These are phyloP conservation scores for Simplicillium sp. DNA, from an alignment of 2,329 filamentous ascomycete species.

Conservation along the genomic window DNA sequence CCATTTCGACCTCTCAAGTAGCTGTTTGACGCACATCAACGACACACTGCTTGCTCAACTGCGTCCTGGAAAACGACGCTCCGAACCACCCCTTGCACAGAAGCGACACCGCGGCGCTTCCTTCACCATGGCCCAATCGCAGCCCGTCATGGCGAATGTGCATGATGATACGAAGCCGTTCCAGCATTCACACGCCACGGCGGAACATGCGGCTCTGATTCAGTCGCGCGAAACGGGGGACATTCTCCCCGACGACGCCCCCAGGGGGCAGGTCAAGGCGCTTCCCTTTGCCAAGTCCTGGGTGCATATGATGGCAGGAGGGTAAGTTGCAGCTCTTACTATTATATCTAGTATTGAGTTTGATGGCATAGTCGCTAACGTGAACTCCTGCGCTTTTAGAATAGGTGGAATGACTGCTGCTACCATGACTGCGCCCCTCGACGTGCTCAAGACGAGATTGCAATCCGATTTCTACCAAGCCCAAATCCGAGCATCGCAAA, in stretches of 20 bases:
- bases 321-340: conserved; percentile 45
- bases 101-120: conserved; percentile 34
- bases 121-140: conserved; percentile 21
- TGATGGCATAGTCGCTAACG: not conserved
- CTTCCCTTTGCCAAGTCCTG: conserved; percentile 65
- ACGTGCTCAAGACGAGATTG: conserved; percentile 85
- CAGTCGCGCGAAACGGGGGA: conserved; percentile 56
- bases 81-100: conserved; percentile 22
- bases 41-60: too few relatives aligned
- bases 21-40: too few relatives aligned
- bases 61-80: too few relatives aligned
- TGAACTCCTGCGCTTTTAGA: conserved; percentile 32
- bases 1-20: too few relatives aligned
- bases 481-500: conserved; percentile 61
- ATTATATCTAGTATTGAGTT: not conserved
- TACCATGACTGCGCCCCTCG: conserved; percentile 85
- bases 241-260: conserved; percentile 32
- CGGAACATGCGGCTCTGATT: conserved; percentile 30
- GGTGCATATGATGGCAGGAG: conserved; percentile 87
- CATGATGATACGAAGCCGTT: conserved; percentile 20
- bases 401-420: conserved; percentile 85
- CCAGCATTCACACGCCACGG: conserved; percentile 16
- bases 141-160: conserved; percentile 17
- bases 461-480: conserved; percentile 93
- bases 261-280: conserved; percentile 22